Evolutionary conservation across 2,329 filamentous ascomycete genomes (phyloP).

Genomic region (Pseudocercospora eumusae): DNA sequence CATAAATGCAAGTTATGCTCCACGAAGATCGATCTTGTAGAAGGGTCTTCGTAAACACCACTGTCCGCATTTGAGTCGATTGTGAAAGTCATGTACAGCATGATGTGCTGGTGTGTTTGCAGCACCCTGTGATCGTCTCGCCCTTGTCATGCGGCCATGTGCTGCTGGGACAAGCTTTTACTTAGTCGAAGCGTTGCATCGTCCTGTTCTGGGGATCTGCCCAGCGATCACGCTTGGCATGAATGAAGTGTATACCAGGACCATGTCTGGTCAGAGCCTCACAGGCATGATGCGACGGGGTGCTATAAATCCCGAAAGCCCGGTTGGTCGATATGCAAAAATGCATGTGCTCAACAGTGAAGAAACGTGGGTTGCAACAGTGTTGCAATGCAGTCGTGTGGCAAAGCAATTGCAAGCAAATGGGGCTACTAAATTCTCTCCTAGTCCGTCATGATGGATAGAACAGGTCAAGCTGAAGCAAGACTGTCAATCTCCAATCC

Average conservation of each 20-base stretch:
- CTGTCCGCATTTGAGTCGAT: too few species aligned
- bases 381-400: too few species aligned
- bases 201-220: too few species aligned
- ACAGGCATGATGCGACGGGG: neutral
- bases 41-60: too few species aligned
- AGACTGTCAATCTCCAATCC: slow-evolving; percentile 1
- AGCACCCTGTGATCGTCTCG: neutral
- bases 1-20: too few species aligned
- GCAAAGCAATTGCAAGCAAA: too few species aligned
- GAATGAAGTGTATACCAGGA: neutral
- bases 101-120: too few species aligned
- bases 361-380: neutral
- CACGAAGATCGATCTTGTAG: too few species aligned
- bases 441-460: neutral
- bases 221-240: too few species aligned
- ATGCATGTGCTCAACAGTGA: neutral
- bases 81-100: too few species aligned
- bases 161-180: neutral
- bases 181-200: neutral
- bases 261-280: neutral
- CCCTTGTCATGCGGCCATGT: neutral
- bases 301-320: neutral
- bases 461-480: neutral
- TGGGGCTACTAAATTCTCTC: too few species aligned
- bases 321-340: neutral